Conservation (phyloP, 495 filamentous ascomycete species). For the Daldinia loculata region DNA sequence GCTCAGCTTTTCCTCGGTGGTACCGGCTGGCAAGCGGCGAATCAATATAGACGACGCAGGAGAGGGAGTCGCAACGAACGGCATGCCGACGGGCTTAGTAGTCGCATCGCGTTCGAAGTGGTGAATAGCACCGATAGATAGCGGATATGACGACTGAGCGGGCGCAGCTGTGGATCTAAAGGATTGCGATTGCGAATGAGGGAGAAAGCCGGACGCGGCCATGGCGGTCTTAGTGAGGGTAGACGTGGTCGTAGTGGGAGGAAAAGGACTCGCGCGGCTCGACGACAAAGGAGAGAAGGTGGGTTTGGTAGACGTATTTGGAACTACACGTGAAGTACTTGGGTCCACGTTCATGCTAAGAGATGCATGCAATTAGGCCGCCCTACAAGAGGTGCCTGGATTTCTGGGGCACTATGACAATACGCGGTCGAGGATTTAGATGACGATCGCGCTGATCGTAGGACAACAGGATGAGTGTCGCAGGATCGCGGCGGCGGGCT, state of each 20-base stretch:
- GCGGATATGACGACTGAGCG: constrained; percentile 53
- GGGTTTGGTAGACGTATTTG: constrained; percentile 46
- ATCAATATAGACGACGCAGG: constrained; percentile 62
- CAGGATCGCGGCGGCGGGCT: constrained; percentile 31
- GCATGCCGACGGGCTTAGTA: constrained; percentile 58
- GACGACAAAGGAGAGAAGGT: constrained; percentile 48
- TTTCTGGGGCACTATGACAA: constrained; percentile 32
- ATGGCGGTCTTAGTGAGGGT: constrained; percentile 50
- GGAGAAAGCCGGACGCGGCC: constrained; percentile 50
- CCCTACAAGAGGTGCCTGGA: constrained; percentile 38
- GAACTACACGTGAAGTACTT: constrained; percentile 46
- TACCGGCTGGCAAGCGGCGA: constrained; percentile 78
- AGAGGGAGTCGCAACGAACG: constrained; percentile 57
- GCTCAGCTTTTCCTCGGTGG: constrained; percentile 73
- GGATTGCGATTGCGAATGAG: constrained; percentile 47
- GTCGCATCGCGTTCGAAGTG: constrained; percentile 57
- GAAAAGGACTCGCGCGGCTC: constrained; percentile 50
- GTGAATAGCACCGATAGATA: constrained; percentile 44
- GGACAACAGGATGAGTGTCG: constrained; percentile 38
- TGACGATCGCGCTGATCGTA: constrained; percentile 58
- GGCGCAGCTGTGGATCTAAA: constrained; percentile 45
- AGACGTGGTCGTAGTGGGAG: constrained; percentile 44
- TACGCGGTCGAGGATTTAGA: constrained; percentile 27
- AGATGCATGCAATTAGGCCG: constrained; percentile 51
- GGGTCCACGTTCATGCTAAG: constrained; percentile 57